These are phyloP conservation scores for Prunus kanzakura DNA, from an alignment of 306 rosid species.

Conservation along the genomic window DNA sequence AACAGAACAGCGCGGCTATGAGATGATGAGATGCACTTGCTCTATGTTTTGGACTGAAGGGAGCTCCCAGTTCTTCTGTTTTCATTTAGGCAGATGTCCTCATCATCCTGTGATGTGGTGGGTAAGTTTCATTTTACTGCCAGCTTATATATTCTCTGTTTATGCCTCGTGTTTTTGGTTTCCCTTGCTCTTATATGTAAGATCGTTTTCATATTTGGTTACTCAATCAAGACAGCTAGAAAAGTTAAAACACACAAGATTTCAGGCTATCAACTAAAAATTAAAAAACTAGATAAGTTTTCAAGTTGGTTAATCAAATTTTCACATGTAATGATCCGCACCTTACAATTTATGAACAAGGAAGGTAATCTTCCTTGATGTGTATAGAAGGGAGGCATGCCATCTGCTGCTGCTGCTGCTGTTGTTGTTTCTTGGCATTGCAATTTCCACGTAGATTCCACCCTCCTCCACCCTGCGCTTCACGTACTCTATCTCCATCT, in stretches of 20 bases:
- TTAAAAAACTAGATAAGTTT: too few relatives aligned
- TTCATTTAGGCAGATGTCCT: slow-evolving; percentile 7
- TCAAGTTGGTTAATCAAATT: not conserved
- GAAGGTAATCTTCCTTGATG: slow-evolving; percentile 10
- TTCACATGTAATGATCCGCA: too few relatives aligned
- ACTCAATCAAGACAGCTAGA: too few relatives aligned
- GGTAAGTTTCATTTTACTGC: not conserved
- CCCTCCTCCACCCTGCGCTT: slow-evolving; percentile 58
- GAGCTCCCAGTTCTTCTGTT: slow-evolving; percentile 73
- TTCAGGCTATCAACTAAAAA: too few relatives aligned
- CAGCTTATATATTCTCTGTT: not conserved
- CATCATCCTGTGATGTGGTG: not conserved
- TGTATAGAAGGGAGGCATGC: slow-evolving; percentile 3
- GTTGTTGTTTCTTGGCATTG: slow-evolving; percentile 21
- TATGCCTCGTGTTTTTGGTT: too few relatives aligned
- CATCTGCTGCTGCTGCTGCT: not conserved
- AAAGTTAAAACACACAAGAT: too few relatives aligned
- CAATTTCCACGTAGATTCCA: slow-evolving; percentile 48
- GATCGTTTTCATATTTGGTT: too few relatives aligned
- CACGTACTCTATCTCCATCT: slow-evolving; percentile 63
- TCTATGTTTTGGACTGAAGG: slow-evolving; percentile 67
- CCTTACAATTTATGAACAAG: slow-evolving; percentile 8
- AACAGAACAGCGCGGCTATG: slow-evolving; percentile 12
- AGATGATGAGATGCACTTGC: slow-evolving; percentile 13
- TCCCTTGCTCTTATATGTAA: too few relatives aligned